phyloP scores from a whole-genome alignment of 352 stramenopile genomes.

The Globisporangium megalacanthum region DNA sequence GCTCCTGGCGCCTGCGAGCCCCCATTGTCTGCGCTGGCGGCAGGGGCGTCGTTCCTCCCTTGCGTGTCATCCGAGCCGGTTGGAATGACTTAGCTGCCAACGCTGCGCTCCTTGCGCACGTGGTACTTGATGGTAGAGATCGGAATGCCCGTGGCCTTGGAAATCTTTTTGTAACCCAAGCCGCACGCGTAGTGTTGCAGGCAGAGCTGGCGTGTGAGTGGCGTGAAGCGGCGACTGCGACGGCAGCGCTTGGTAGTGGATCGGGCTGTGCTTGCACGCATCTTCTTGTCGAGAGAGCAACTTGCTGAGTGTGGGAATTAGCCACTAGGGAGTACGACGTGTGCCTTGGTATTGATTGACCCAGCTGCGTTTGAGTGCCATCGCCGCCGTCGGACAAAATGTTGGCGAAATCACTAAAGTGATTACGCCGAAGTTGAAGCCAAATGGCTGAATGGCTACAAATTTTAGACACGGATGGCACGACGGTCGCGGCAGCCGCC shows the following conservation, averaged over 20 bases:
- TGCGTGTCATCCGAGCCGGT: neutral
- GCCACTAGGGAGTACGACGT: no score
- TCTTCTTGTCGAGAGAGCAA: neutral
- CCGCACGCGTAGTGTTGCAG: constrained; percentile 15
- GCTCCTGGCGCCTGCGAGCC: neutral
- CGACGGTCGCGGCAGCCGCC: neutral
- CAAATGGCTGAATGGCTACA: no score
- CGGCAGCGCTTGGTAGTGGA: neutral
- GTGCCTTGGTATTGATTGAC: no score
- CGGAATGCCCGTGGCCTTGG: constrained; percentile 15
- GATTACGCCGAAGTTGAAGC: no score
- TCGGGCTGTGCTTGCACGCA: neutral
- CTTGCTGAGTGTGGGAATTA: neutral
- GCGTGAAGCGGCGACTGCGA: constrained; percentile 12
- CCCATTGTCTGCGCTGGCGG: neutral
- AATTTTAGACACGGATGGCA: no score
- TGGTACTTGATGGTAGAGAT: constrained; percentile 20
- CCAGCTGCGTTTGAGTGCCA: no score
- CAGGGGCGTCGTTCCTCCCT: neutral
- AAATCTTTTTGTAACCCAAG: constrained; percentile 17
- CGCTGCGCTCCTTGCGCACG: constrained; percentile 9
- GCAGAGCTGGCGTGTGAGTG: constrained; percentile 11
- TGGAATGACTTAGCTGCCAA: neutral
- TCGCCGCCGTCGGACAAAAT: no score
- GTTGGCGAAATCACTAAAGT: no score